Base-by-base conservation (phyloP, 2,329 filamentous ascomycete genomes). In the Trichoderma sp. region DNA sequence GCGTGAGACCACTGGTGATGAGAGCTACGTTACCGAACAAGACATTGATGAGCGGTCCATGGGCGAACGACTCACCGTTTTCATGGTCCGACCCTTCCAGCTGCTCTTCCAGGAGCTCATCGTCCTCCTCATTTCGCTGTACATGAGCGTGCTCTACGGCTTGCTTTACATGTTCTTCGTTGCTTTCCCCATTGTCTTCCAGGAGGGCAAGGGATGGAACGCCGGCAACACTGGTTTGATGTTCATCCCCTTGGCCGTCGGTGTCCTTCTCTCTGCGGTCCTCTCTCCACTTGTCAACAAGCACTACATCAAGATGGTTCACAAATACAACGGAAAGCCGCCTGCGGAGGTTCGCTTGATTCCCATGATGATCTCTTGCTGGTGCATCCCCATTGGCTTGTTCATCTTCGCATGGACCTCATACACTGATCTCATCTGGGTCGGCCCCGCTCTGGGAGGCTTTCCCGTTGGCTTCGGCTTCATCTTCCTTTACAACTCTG, bases 51-150 rank as follows among this genome's bases (percentile, higher is more conserved):
- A 87, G 58, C 88, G 92, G 0, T 89, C 93, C 3, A 80, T 96
- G 69, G 81, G 83, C 4, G 91, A 96, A 78, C 88, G 91, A 63
- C 83, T 97, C 32, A 83, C 85, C 26, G 86, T 96, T 76, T 95
- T 96, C 85, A 84, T 97, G 51, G 79, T 96, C 74, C 89, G 94
- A 5, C 94, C 94, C 1, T 93, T 97, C 83, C 93, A 96, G 83
- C 89, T 97, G 2, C 88, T 97, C 39, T 95, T 96, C 81, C 83
- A 87, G 73, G 94, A 97, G 81, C 89, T 92, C 51, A 97, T 97
- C 77, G 93, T 97, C 63, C 88, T 97, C 75, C 89, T 96, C 77
- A 91, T 97, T 76, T 90, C 91, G 0, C 75, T 97, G 2, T 97
- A 97, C 85, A 97, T 96, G 93, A 91, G 89, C 3, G 92, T 96